A percentile compares a stretch with the other conserved stretches of the same genome.
Conservation (phyloP, 2,329 filamentous ascomycete genomes). For the Dothideomycetes sp. region DNA sequence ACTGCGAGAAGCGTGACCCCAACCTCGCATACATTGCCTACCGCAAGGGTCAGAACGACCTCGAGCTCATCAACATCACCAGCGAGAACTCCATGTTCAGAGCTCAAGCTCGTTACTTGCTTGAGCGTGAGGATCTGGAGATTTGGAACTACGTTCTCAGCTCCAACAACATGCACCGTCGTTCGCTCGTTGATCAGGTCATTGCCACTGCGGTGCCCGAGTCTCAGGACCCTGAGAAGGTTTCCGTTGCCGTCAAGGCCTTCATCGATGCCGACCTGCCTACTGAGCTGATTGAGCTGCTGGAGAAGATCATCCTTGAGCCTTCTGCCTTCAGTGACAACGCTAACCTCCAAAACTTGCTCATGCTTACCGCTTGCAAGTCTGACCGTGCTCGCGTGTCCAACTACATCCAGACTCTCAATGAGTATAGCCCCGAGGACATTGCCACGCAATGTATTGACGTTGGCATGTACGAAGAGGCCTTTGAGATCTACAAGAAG, state of each 20-base stretch:
- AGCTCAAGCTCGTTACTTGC: constrained; percentile 87
- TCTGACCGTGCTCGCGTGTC: constrained; percentile 91
- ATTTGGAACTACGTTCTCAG: constrained; percentile 93
- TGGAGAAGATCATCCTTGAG: constrained; percentile 99
- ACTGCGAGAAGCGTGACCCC: constrained; percentile 97
- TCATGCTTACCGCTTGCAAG: constrained; percentile 94
- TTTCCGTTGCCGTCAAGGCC: constrained; percentile 85
- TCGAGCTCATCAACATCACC: constrained; percentile 94
- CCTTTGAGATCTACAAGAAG: constrained; percentile 99
- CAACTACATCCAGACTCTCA: constrained; percentile 89
- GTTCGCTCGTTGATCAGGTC: constrained; percentile 91
- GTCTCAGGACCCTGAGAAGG: constrained; percentile 85
- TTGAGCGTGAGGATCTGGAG: constrained; percentile 81
- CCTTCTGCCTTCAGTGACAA: constrained; percentile 99
- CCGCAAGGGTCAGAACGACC: constrained; percentile 90
- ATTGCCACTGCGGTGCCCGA: constrained; percentile 91
- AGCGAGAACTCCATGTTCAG: constrained; percentile 99
- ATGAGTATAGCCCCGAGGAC: constrained; percentile 82
- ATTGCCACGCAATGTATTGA: constrained; percentile 90
- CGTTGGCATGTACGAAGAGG: constrained; percentile 90
- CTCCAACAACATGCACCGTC: constrained; percentile 89
- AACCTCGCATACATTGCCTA: constrained; percentile 94
- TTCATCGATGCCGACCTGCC: constrained; percentile 89
- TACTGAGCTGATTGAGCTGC: constrained; percentile 86
- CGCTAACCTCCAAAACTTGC: constrained; percentile 85